Conservation (phyloP, 495 filamentous ascomycete genomes). For the Darksidea phi region DNA sequence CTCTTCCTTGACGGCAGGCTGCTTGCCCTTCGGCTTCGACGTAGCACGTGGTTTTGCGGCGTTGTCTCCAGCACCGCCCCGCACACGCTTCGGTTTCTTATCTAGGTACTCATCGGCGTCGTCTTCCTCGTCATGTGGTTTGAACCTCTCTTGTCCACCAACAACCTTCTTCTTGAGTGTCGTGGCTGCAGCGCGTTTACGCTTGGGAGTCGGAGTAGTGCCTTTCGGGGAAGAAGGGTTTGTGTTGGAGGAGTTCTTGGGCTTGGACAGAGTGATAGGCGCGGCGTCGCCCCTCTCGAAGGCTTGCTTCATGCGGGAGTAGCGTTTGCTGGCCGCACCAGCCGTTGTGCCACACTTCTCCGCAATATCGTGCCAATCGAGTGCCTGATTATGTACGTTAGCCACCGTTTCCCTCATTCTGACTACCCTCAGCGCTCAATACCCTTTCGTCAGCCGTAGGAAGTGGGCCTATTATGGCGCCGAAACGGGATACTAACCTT, state of each 20-base stretch:
- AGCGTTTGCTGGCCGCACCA: constrained; percentile 31
- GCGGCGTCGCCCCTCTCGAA: constrained; percentile 13
- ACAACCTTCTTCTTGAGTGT: not conserved
- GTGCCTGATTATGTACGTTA: constrained; percentile 13
- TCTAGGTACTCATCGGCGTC: not conserved
- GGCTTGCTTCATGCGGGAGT: constrained; percentile 30
- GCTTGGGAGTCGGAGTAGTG: constrained; percentile 6
- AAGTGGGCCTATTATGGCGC: too few species aligned
- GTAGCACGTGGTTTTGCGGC: not conserved
- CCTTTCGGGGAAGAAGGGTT: not conserved
- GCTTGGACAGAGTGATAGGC: not conserved
- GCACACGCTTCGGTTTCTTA: constrained; percentile 1
- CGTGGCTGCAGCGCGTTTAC: constrained; percentile 12
- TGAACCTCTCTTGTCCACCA: not conserved
- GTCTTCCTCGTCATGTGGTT: constrained; percentile 3
- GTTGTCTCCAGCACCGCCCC: not conserved
- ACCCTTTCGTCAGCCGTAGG: too few species aligned
- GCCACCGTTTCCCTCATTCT: too few species aligned
- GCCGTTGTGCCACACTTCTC: constrained; percentile 24
- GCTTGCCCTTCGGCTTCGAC: not conserved
- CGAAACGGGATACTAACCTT: constrained; percentile 9
- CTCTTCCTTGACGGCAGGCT: not conserved
- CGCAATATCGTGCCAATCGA: constrained; percentile 28
- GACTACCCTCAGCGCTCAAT: too few species aligned
- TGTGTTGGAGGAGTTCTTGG: not conserved